Evolutionary conservation across 2,329 filamentous ascomycete species (phyloP), one percentile per base, ranked within the genome.

Genomic region (Cadophora malorum): DNA sequence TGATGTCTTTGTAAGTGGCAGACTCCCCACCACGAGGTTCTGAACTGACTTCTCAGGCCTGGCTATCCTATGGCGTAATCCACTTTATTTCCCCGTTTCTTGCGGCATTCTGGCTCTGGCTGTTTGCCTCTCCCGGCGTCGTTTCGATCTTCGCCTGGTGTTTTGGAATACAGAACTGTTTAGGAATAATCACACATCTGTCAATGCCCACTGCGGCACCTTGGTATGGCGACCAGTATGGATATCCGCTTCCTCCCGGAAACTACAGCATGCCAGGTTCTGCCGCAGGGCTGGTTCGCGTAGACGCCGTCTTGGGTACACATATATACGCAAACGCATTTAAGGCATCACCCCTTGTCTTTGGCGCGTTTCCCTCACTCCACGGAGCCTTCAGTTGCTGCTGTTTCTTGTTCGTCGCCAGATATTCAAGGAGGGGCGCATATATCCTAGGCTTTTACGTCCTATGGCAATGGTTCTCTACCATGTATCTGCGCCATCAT

Each of bases 401-500:
- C 80, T 90, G 92, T 78, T 97, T 97, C 83, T 94, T 94, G 16
- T 88, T 88, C 69, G 86, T 96, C 73, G 73, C 70, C 0, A 56
- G 74, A 23, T 76, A 76, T 61, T 75, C 74, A 10, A 65, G 71
- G 31, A 90, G 91, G 72, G 88, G 90, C 12, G 80, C 94, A 63
- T 97, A 95, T 81, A 85, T 94, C 67, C 84, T 88, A 71, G 74
- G 74, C 3, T 75, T 76, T 31, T 97, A 97, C 80, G 91, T 91
- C 41, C 85, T 91, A 74, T 97, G 94, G 94, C 89, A 97, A 74
- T 97, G 93, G 91, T 97, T 94, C 92, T 91, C 94, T 3, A 97
- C 94, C 74, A 97, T 97, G 93, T 97, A 97, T 78, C 87, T 97
- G 64, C 95, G 92, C 76, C 94, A 97, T 80, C 94, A 97, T 82